Evolutionary conservation across 2,329 filamentous ascomycete species (phyloP).

Genomic region (Geosmithia flava): DNA sequence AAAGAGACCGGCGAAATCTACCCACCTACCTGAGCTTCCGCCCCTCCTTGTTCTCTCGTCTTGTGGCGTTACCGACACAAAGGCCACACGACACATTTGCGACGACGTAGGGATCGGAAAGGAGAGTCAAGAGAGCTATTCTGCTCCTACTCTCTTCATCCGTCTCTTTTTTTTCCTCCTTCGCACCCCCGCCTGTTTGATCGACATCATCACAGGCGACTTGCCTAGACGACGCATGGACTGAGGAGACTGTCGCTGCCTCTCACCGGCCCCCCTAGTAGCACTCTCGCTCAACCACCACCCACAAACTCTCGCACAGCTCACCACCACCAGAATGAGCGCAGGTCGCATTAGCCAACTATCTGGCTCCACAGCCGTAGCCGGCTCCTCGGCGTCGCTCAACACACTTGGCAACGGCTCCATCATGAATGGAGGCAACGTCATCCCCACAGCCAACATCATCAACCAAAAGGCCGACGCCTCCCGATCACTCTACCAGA

Average conservation of each 20-base stretch:
- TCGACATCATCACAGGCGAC: neutral
- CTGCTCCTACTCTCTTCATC: neutral
- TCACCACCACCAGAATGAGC: constrained; percentile 37
- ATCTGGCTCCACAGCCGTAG: constrained; percentile 45
- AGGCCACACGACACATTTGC: neutral
- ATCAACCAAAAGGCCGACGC: constrained; percentile 96
- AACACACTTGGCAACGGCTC: constrained; percentile 31
- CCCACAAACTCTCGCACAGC: constrained; percentile 2
- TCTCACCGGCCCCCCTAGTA: neutral
- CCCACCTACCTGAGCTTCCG: neutral
- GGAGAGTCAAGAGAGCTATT: neutral
- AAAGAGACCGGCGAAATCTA: too few species aligned
- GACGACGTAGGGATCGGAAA: neutral
- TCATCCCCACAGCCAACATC: constrained; percentile 78
- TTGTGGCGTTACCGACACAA: neutral
- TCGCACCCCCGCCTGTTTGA: neutral
- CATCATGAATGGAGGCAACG: constrained; percentile 42
- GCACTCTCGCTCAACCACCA: constrained; percentile 14
- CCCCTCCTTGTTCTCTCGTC: neutral
- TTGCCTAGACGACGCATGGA: constrained; percentile 1
- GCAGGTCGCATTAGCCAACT: constrained; percentile 47
- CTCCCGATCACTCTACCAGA: constrained; percentile 85
- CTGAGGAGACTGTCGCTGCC: neutral
- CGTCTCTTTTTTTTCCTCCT: neutral
- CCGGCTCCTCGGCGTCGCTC: constrained; percentile 39